Evolutionary conservation across 1,284 basidiomycete genomes (phyloP), one percentile per base, ranked within the genome.

Genomic region (Ustilago lituana): DNA sequence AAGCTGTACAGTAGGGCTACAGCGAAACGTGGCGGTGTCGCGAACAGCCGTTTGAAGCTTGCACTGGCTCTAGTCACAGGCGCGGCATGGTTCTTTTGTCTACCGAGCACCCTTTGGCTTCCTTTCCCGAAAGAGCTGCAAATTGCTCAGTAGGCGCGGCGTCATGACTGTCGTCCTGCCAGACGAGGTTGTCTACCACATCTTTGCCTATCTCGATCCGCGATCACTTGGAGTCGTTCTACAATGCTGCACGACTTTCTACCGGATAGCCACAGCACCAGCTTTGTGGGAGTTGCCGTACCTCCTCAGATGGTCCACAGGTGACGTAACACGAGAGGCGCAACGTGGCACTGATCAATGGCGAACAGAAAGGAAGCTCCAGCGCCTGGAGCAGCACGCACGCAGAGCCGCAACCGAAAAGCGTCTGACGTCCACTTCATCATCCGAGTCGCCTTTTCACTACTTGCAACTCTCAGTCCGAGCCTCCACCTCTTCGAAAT

Each of bases 271-370:
- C n/a, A 74, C 61, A 4, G 20, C 40, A 1, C 43, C 71, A 7
- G 32, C 53, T 2, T 20, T 71, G 7, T 74, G 71, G 71, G 56
- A 71, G 32, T 17, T 52, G 14, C 50, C 66, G 0, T 74, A 71
- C 36, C 44, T 59, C n/a, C 36, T 65, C 12, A 48, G 67, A 38
- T 74, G 71, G 71, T 44, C 57, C 1, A 58, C 51, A n/a, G 71
- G 61, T 1, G 49, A 71, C 29, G 8, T 40, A 1, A 15, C 55
- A 14, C 50, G 59, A 7, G 67, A 70, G 33, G 14, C 8, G 2
- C 19, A 35, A 9, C 47, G 62, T 5, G 47, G 45, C 1, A 64
- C 60, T 1, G 22, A 22, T 11, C 15, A 14, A 12, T 57, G 56
- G 60, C 50, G 61, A 14, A 27, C 22, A 15, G 8, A 36, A 3